A percentile compares a stretch with the other conserved stretches of the same genome.
phyloP scores from a whole-genome alignment of 75 land plant species.

The Cunninghamia lanceolata region DNA sequence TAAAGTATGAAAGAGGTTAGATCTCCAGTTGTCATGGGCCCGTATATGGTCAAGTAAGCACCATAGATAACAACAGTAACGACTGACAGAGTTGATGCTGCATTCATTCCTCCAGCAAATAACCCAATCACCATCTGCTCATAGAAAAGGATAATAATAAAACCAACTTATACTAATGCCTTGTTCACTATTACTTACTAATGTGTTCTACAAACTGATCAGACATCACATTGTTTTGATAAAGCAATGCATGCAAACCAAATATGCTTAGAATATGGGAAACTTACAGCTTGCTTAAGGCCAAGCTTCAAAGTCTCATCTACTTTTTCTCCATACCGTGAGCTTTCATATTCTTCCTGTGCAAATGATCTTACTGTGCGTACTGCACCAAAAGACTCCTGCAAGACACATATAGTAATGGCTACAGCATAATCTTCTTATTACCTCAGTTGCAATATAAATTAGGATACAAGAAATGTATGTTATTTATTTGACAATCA shows the following conservation, averaged over 20 bases:
- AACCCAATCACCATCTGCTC: slow-evolving; percentile 80
- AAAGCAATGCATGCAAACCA: neutral
- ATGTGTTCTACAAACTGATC: slow-evolving; percentile 3
- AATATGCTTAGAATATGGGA: neutral
- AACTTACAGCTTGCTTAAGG: slow-evolving; percentile 89
- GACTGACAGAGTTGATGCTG: slow-evolving; percentile 91
- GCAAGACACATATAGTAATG: slow-evolving; percentile 5
- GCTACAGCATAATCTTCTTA: neutral
- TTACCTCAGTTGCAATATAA: neutral
- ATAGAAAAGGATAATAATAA: slow-evolving; percentile 1
- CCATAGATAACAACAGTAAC: slow-evolving; percentile 94
- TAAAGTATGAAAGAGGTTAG: slow-evolving; percentile 97
- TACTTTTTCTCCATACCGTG: slow-evolving; percentile 84
- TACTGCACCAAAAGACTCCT: slow-evolving; percentile 97
- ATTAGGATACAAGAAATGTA: neutral
- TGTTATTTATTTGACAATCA: neutral
- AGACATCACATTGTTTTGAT: neutral
- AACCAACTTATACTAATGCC: neutral
- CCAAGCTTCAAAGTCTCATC: slow-evolving; percentile 87
- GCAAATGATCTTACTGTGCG: slow-evolving; percentile 99
- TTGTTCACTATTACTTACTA: neutral
- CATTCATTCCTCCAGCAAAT: slow-evolving; percentile 88
- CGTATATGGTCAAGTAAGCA: slow-evolving; percentile 77
- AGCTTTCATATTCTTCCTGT: slow-evolving; percentile 75
- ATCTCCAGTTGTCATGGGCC: slow-evolving; percentile 82